phyloP scores from a whole-genome alignment of 1,139 yeast genomes.

The Yamadazyma oceani region DNA sequence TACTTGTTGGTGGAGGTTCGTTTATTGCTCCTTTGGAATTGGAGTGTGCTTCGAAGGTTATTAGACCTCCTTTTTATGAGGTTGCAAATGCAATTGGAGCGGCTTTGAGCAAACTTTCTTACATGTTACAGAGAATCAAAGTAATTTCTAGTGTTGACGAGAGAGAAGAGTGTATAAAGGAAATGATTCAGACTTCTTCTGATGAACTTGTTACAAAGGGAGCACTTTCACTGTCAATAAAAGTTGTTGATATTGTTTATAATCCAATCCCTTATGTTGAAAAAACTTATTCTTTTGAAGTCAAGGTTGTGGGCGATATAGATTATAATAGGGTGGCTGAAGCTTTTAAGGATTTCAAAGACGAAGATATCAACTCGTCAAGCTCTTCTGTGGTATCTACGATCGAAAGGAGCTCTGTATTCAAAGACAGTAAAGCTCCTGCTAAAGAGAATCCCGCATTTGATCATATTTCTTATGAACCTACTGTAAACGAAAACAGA shows the following conservation, averaged over 20 bases:
- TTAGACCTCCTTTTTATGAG: conserved; percentile 33
- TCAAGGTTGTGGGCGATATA: conserved; percentile 41
- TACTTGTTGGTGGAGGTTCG: conserved; percentile 47
- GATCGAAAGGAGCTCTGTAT: not conserved
- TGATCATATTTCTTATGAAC: conserved; percentile 29
- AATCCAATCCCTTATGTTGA: conserved; percentile 44
- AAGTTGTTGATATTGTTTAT: conserved; percentile 27
- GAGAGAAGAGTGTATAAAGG: conserved; percentile 22
- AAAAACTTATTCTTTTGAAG: conserved; percentile 28
- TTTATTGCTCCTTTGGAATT: conserved; percentile 34
- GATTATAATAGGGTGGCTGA: conserved; percentile 37
- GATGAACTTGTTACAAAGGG: conserved; percentile 25
- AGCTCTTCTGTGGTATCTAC: no score
- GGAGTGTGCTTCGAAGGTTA: conserved; percentile 39
- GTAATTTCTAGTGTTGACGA: conserved; percentile 13
- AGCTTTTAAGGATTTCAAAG: conserved; percentile 5
- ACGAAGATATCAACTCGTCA: conserved; percentile 10
- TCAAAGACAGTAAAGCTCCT: no score
- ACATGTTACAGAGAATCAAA: conserved; percentile 18
- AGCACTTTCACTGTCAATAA: conserved; percentile 27
- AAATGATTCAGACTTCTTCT: conserved; percentile 23
- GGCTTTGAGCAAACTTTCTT: conserved; percentile 42
- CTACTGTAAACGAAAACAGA: conserved; percentile 27
- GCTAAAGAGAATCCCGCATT: conserved; percentile 10
- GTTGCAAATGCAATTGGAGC: conserved; percentile 50